These are phyloP conservation scores for Gossypium bickii DNA, from an alignment of 345 rosid species.

Conservation along the genomic window DNA sequence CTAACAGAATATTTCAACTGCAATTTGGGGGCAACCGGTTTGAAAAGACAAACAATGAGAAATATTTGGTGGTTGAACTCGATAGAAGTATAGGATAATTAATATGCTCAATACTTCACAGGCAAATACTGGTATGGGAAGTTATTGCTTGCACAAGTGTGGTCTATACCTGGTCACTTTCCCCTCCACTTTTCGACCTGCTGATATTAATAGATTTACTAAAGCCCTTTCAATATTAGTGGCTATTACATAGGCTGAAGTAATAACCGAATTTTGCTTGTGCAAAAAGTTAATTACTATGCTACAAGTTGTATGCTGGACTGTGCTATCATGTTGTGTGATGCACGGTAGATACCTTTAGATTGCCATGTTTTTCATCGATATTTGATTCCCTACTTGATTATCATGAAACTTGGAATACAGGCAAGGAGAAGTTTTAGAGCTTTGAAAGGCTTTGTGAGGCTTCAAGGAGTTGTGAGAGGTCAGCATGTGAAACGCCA, in stretches of 20 bases:
- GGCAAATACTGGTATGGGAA: background rate
- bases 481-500: constrained; percentile 91
- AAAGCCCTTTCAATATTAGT: background rate
- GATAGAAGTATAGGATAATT: background rate
- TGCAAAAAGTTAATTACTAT: background rate
- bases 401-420: constrained; percentile 13
- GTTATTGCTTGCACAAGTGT: background rate
- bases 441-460: constrained; percentile 88
- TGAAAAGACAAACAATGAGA: background rate
- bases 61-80: background rate
- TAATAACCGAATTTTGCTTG: background rate
- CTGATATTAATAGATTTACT: background rate
- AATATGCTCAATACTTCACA: background rate
- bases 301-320: background rate
- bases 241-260: background rate
- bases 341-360: background rate
- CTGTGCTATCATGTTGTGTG: background rate
- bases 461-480: constrained; percentile 95
- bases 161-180: background rate
- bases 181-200: background rate
- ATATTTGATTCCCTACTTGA: background rate
- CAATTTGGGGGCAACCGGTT: background rate
- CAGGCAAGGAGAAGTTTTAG: constrained; percentile 91
- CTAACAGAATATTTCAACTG: background rate
- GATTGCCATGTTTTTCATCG: background rate